Evolutionary conservation across 1,284 basidiomycete species (phyloP).

Genomic region (Cutaneotrichosporon cyanovorans): DNA sequence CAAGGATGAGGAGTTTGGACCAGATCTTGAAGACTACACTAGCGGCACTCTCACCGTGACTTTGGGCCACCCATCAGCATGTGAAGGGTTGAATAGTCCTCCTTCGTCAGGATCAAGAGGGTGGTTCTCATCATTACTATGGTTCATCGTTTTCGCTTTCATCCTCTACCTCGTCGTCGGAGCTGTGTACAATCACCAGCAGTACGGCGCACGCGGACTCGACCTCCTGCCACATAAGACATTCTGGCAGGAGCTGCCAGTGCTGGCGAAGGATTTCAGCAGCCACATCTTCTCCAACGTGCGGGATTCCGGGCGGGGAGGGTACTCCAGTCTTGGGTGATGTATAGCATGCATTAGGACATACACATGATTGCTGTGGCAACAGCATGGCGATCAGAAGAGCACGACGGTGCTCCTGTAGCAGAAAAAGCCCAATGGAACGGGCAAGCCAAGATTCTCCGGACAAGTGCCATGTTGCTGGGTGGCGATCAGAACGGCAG

Average conservation of each 20-base stretch:
- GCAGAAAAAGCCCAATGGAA: background rate
- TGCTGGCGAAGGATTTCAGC: slow-evolving; percentile 35
- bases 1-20: slow-evolving; percentile 10
- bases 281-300: slow-evolving; percentile 35
- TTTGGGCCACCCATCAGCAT: slow-evolving; percentile 42
- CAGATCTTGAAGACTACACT: slow-evolving; percentile 25
- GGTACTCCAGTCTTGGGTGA: slow-evolving; percentile 26
- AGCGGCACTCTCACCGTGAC: slow-evolving; percentile 28
- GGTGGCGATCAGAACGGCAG: too few species aligned
- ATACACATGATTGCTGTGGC: too few species aligned
- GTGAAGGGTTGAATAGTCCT: slow-evolving; percentile 5
- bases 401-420: too few species aligned
- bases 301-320: slow-evolving; percentile 29
- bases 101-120: too few species aligned
- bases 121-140: slow-evolving; percentile 29
- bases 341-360: background rate
- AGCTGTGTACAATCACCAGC: slow-evolving; percentile 46
- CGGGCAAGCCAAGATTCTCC: slow-evolving; percentile 2
- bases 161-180: slow-evolving; percentile 43
- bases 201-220: slow-evolving; percentile 45
- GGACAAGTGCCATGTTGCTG: too few species aligned
- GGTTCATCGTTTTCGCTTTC: slow-evolving; percentile 21
- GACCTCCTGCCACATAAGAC: slow-evolving; percentile 46
- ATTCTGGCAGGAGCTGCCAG: slow-evolving; percentile 46
- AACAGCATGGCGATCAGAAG: too few species aligned